phyloP scores from a whole-genome alignment of 768 basidiomycete species.

The Sistotremastrum suecicum region DNA sequence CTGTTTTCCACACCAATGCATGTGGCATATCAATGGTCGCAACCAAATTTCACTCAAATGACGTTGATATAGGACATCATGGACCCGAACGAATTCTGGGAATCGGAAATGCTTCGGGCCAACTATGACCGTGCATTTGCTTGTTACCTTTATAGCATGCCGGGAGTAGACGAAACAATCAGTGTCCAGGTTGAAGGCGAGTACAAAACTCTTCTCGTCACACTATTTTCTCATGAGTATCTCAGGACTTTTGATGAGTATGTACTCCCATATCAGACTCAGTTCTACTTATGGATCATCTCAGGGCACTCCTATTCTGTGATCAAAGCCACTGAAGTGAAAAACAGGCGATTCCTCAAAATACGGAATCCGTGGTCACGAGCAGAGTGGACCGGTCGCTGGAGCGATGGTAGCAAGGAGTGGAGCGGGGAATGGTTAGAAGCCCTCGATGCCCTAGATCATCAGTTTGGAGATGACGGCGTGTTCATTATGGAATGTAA shows the following conservation, averaged over 20 bases:
- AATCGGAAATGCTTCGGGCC: constrained; percentile 34
- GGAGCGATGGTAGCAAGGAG: constrained; percentile 43
- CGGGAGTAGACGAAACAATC: not conserved
- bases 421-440: constrained; percentile 40
- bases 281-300: constrained; percentile 1
- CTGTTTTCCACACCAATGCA: constrained; percentile 5
- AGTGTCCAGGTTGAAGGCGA: not conserved
- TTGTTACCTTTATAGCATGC: constrained; percentile 26
- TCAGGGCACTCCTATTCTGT: constrained; percentile 34
- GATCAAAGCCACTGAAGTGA: constrained; percentile 27
- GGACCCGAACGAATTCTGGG: constrained; percentile 37
- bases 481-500: constrained; percentile 38
- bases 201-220: not conserved
- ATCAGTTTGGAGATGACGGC: constrained; percentile 36
- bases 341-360: constrained; percentile 33
- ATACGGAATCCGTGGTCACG: constrained; percentile 40
- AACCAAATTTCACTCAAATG: too few relatives aligned
- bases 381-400: constrained; percentile 33
- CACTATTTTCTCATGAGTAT: not conserved
- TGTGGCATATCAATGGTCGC: too few relatives aligned
- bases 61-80: constrained; percentile 28
- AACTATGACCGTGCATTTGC: constrained; percentile 40
- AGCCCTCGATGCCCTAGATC: constrained; percentile 25
- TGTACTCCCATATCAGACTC: constrained; percentile 13
- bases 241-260: constrained; percentile 2